Evolutionary conservation across 2,329 filamentous ascomycete genomes (phyloP), one percentile per base, ranked within the genome.

Genomic region (Stagonosporopsis vannaccii): DNA sequence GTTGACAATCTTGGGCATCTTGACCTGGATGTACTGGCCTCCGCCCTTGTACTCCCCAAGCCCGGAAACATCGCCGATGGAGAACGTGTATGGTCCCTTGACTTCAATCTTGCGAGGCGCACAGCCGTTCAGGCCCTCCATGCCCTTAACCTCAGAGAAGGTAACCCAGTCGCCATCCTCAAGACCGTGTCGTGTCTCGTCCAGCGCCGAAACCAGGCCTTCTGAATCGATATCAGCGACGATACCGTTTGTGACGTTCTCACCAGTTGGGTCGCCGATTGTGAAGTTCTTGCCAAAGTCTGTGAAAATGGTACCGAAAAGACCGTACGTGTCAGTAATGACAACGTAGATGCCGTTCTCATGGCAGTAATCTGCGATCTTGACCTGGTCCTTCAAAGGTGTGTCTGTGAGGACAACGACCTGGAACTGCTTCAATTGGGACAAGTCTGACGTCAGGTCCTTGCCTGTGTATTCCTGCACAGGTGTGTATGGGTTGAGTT

Each of bases 121-220:
- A 40, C 86, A 85, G 67, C 85, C 85, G 75, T 99, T 99, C 60
- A 99, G 78, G 6, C 78, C 87, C 59, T 97, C 93, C 90, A 99
- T 91, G 20, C 95, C 95, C 80, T 95, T 87, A 20, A 99, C 76
- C 75, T 99, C 95, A 2, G 91, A 89, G 76, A 99, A 99, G 8
- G 92, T 97, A 52, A 99, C 92, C 74, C 89, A 97, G 75, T 99
- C 95, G 20, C 94, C 95, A 81, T 99, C 95, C 77, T 97, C 92
- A 35, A 99, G 82, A 5, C 95, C 95, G 75, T 99, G 95, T 51
- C 95, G 86, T 9, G 92, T 95, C 81, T 99, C 95, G 66, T 99
- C 95, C 25, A 97, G 82, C 9, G 93, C 92, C 12, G 94, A 97
- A 3, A 99, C 94, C 44, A 97, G 75, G 19, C 95, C 95, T 40